Base-by-base conservation (phyloP, 2,329 filamentous ascomycete species). In the Macrophomina phaseolina region DNA sequence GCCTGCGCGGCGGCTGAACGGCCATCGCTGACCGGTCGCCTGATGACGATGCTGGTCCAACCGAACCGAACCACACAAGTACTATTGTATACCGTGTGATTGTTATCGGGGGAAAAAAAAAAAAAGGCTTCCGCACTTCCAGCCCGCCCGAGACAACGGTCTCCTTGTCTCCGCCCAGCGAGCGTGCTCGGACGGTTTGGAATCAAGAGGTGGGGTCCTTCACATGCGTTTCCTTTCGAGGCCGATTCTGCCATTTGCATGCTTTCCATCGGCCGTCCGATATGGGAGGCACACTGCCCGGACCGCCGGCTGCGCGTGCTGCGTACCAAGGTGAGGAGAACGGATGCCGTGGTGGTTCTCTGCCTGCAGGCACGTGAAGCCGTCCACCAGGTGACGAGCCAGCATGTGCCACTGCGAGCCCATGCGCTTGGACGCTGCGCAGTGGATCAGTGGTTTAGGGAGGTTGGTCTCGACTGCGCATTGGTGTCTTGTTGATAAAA, bases 391-490 rank as follows among this genome's bases (percentile, higher is more conserved):
- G 32, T 11, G 42, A 28, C 11, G 45, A 36, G 58, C 58, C 58
- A 62, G 30, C 58, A 51, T 38, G 58, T n/a, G 58, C 30, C 45
- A 16, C 2, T 48, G 56, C 56, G 18, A 40, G 18, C 8, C 9
- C 18, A 9, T 23, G 58, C 58, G 58, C 58, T 62, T 40, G 58
- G 42, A 49, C 45, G 58, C 58, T 62, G 58, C 45, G 45, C n/a
- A 45, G 58, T 48, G 58, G 58, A 62, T 62, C 58, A 36, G 42
- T 62, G 58, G 56, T 34, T 36, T 38, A 62, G 58, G 58, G 56
- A 61, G 58, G n/a, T 48, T n/a, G 58, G 58, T 49, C 58, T 62
- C 58, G 58, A 62, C 58, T 62, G 42, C n/a, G 58, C 55, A 45
- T 36, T 36, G 58, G 16, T 30, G 12, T 34, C 23, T 30, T 61